A percentile compares a stretch with the other conserved stretches of the same genome.
Conservation (phyloP, 257 asterid species). For the Gentiana straminea region DNA sequence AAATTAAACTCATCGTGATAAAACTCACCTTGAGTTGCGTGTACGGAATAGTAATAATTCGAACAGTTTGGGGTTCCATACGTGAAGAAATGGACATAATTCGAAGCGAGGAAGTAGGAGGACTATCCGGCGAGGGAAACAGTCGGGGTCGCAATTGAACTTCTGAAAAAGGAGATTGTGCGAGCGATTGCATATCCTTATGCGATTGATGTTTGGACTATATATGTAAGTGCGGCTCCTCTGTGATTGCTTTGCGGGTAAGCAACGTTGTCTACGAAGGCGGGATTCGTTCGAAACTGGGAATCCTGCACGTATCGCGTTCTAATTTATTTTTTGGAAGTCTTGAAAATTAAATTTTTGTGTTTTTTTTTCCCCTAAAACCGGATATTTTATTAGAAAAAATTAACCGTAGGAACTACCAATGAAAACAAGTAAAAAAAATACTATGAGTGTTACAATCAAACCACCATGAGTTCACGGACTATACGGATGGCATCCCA, state of each 20-base stretch:
- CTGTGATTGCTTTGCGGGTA: background rate
- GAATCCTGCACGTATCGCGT: background rate
- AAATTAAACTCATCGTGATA: background rate
- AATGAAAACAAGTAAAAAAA: too few species aligned
- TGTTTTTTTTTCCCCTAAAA: too few species aligned
- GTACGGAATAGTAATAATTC: constrained; percentile 51
- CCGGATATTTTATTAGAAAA: too few species aligned
- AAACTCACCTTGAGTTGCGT: constrained; percentile 35
- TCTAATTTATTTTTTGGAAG: too few species aligned
- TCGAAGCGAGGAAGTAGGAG: constrained; percentile 10
- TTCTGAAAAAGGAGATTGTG: constrained; percentile 4
- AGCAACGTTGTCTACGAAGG: background rate
- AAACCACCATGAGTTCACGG: too few species aligned
- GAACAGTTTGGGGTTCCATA: constrained; percentile 27
- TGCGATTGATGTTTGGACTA: background rate
- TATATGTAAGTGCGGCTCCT: background rate
- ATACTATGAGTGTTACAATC: too few species aligned
- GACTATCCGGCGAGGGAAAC: constrained; percentile 12
- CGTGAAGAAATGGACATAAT: constrained; percentile 22
- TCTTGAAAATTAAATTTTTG: too few species aligned
- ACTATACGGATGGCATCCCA: too few species aligned
- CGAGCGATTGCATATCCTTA: background rate
- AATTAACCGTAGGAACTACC: too few species aligned
- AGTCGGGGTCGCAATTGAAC: background rate
- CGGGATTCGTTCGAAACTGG: constrained; percentile 4